These are phyloP conservation scores for Lathyrus sativus DNA, from an alignment of 306 rosid species.

Conservation along the genomic window DNA sequence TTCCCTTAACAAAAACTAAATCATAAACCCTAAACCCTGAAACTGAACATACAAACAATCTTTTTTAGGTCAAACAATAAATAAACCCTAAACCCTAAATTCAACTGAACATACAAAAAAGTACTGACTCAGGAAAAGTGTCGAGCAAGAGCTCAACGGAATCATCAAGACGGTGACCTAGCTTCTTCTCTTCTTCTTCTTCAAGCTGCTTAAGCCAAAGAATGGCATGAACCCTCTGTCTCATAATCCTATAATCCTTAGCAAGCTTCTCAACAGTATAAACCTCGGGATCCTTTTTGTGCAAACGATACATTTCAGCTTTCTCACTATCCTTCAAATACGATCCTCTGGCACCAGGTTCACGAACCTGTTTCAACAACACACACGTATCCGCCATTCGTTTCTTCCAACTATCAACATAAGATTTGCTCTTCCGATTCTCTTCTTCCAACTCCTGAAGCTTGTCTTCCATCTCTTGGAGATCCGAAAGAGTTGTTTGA, in stretches of 20 bases:
- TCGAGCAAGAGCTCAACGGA: slow-evolving; percentile 90
- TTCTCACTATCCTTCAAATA: slow-evolving; percentile 88
- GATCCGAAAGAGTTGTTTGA: slow-evolving; percentile 1
- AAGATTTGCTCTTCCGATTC: slow-evolving; percentile 49
- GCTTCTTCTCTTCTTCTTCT: slow-evolving; percentile 82
- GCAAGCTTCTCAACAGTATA: slow-evolving; percentile 83
- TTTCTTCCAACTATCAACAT: slow-evolving; percentile 61
- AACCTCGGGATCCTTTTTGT: slow-evolving; percentile 72
- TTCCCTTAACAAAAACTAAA: not conserved
- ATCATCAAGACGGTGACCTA: slow-evolving; percentile 81
- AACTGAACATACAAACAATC: not conserved
- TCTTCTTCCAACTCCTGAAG: slow-evolving; percentile 55
- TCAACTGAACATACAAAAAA: not conserved
- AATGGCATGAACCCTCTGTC: slow-evolving; percentile 97
- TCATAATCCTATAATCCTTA: slow-evolving; percentile 85
- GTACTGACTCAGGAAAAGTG: slow-evolving; percentile 71
- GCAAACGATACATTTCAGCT: slow-evolving; percentile 75
- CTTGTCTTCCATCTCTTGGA: slow-evolving; percentile 65
- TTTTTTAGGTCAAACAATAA: too few relatives aligned
- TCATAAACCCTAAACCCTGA: not conserved
- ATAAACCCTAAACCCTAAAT: not conserved
- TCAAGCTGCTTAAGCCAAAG: slow-evolving; percentile 90
- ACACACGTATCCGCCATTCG: slow-evolving; percentile 57
- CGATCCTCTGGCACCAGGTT: slow-evolving; percentile 91
- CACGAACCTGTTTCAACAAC: slow-evolving; percentile 69